phyloP scores from a whole-genome alignment of 1,139 yeast genomes.

The Lodderomyces pseudojiufengensis region DNA sequence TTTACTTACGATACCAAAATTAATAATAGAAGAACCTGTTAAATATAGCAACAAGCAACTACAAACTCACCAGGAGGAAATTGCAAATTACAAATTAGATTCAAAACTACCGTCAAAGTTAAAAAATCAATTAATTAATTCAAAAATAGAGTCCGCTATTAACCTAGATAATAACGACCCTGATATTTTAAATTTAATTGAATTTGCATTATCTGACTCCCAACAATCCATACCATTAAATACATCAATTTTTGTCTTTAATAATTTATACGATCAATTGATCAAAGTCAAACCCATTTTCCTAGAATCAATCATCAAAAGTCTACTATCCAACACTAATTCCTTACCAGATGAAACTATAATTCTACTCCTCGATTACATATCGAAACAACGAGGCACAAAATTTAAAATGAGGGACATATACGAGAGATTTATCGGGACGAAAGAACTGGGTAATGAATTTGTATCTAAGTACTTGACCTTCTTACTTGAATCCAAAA shows the following conservation, averaged over 20 bases:
- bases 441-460: constrained; percentile 12
- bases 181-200: too few relatives aligned
- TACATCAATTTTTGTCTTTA: constrained; percentile 7
- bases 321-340: constrained; percentile 11
- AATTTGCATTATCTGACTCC: too few relatives aligned
- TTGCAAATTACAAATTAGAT: constrained; percentile 6
- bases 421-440: constrained; percentile 12
- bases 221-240: constrained; percentile 6
- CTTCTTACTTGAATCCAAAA: constrained; percentile 15
- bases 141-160: constrained; percentile 1
- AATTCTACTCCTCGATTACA: constrained; percentile 23
- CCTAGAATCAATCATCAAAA: constrained; percentile 3
- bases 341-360: constrained; percentile 19
- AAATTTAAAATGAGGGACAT: constrained; percentile 11
- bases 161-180: too few relatives aligned
- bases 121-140: constrained; percentile 4
- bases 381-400: constrained; percentile 19
- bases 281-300: constrained; percentile 6
- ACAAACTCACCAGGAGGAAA: constrained; percentile 7
- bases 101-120: constrained; percentile 4
- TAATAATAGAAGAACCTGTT: constrained; percentile 10
- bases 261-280: constrained; percentile 3
- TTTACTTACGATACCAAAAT: background rate
- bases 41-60: constrained; percentile 5
- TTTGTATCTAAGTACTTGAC: constrained; percentile 23